phyloP scores from a whole-genome alignment of 2,329 filamentous ascomycete genomes.

The Aspergillus clavatus region DNA sequence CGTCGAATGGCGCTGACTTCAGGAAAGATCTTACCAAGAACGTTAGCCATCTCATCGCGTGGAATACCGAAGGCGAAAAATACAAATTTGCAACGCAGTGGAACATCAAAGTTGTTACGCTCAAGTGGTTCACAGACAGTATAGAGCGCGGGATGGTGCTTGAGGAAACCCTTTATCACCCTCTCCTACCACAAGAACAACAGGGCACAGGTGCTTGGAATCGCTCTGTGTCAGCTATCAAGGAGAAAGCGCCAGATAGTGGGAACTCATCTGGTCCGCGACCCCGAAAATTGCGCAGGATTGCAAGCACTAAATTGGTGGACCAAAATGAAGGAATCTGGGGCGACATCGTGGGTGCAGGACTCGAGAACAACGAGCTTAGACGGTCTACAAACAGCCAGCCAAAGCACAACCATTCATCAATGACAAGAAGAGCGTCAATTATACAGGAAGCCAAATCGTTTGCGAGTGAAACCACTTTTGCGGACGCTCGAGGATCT shows the following conservation, averaged over 20 bases:
- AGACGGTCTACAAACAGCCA: conserved; percentile 24
- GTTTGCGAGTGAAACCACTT: conserved; percentile 36
- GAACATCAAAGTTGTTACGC: conserved; percentile 71
- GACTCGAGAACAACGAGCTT: conserved; percentile 24
- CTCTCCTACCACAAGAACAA: conserved; percentile 61
- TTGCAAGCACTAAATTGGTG: conserved; percentile 76
- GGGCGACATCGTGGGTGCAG: conserved; percentile 71
- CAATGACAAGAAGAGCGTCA: conserved; percentile 15
- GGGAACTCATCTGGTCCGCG: conserved; percentile 52
- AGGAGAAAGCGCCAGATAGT: conserved; percentile 36
- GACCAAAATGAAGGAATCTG: conserved; percentile 81
- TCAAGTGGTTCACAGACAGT: conserved; percentile 83
- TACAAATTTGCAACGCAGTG: conserved; percentile 82
- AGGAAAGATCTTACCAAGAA: conserved; percentile 79
- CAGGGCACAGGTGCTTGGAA: conserved; percentile 76
- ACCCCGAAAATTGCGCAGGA: conserved; percentile 77
- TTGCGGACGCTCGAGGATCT: conserved; percentile 24
- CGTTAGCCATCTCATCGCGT: conserved; percentile 83
- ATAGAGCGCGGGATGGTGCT: conserved; percentile 82
- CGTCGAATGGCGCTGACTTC: conserved; percentile 72
- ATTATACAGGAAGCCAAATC: conserved; percentile 32
- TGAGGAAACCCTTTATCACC: conserved; percentile 81
- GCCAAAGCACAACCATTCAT: conserved; percentile 17
- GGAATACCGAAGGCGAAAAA: conserved; percentile 76
- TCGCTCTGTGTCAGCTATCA: conserved; percentile 37